Conservation (phyloP, 2,329 filamentous ascomycete species). For the Penicillium sp. region DNA sequence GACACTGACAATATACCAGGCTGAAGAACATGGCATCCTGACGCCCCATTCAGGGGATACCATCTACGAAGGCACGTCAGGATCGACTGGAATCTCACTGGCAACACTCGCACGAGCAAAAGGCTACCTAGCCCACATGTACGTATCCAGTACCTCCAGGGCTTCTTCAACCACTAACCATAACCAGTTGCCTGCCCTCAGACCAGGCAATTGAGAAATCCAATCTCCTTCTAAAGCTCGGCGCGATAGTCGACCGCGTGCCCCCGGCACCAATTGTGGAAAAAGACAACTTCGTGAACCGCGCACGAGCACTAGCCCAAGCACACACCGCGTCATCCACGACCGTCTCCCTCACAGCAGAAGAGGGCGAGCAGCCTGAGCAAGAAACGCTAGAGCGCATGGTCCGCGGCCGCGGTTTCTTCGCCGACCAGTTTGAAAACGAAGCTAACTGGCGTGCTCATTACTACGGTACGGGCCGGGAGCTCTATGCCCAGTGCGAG, state of each 20-base stretch:
- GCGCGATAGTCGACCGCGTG: slow-evolving; percentile 87
- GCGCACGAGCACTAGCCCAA: slow-evolving; percentile 68
- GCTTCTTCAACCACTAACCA: slow-evolving; percentile 8
- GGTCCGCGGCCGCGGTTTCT: slow-evolving; percentile 72
- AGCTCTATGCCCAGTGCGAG: slow-evolving; percentile 74
- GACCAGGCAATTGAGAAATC: slow-evolving; percentile 88
- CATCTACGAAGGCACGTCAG: slow-evolving; percentile 95
- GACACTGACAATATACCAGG: slow-evolving; percentile 42
- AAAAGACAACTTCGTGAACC: slow-evolving; percentile 88
- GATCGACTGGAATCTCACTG: slow-evolving; percentile 91
- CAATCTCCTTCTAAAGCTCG: slow-evolving; percentile 79
- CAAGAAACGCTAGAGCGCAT: slow-evolving; percentile 18
- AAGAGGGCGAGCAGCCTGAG: slow-evolving; percentile 9
- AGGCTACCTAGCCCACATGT: slow-evolving; percentile 89
- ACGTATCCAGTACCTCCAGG: slow-evolving; percentile 21
- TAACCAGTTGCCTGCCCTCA: slow-evolving; percentile 73
- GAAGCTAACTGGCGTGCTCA: slow-evolving; percentile 84
- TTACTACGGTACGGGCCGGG: slow-evolving; percentile 74
- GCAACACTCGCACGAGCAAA: slow-evolving; percentile 80
- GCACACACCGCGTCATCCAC: slow-evolving; percentile 58
- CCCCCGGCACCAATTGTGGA: slow-evolving; percentile 90
- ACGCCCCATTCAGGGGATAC: slow-evolving; percentile 79
- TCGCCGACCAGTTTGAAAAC: slow-evolving; percentile 95
- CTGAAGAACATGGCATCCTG: slow-evolving; percentile 71
- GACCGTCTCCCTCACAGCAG: slow-evolving; percentile 5